Evolutionary conservation across 2,329 filamentous ascomycete species (phyloP).

Genomic region (Fusarium armeniacum): DNA sequence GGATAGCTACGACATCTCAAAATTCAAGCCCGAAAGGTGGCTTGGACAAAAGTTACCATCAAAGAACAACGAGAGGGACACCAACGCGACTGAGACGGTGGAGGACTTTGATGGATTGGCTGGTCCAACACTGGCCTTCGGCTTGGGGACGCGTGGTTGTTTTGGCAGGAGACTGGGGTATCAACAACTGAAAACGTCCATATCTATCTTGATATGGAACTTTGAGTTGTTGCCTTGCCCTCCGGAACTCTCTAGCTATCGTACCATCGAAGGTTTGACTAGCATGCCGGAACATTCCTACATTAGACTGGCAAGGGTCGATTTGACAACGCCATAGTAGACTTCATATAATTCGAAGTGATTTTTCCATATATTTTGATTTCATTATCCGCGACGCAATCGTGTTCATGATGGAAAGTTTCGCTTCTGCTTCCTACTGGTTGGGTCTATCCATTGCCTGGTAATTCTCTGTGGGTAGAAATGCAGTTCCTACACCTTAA

Average conservation of each 20-base stretch:
- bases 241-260: background rate
- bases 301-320: background rate
- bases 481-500: too few species aligned
- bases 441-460: accelerated
- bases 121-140: background rate
- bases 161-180: background rate
- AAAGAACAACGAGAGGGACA: too few species aligned
- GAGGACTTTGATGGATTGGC: background rate
- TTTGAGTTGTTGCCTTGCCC: background rate
- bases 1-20: background rate
- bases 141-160: background rate
- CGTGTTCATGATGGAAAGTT: accelerated
- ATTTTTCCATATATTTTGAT: background rate
- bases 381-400: too few species aligned
- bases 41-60: background rate
- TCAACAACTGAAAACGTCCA: background rate
- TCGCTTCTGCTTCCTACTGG: accelerated
- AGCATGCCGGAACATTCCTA: background rate
- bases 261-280: background rate
- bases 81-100: background rate
- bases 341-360: background rate
- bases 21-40: background rate
- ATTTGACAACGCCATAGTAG: background rate
- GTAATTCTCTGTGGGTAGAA: accelerated
- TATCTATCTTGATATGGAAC: background rate